Conservation (phyloP, 1,284 basidiomycete genomes). For the Singerocomus rubriflavus region DNA sequence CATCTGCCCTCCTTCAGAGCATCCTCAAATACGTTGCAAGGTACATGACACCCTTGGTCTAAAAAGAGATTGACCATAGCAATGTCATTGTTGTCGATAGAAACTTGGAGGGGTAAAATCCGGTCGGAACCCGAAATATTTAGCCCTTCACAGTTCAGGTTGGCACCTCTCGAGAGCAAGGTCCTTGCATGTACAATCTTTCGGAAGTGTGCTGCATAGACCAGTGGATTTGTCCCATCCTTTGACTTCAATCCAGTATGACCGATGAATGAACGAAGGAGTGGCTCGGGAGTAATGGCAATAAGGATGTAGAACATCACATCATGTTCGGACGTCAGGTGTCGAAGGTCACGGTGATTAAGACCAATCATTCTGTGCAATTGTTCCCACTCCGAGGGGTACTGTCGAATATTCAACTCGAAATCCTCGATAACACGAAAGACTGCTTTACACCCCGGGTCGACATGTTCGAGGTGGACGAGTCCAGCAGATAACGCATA, state of each 20-base stretch:
- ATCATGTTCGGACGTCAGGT: neutral
- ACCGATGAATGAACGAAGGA: neutral
- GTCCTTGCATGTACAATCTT: constrained; percentile 3
- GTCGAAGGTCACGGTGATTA: too few species aligned
- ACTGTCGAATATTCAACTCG: too few species aligned
- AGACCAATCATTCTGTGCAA: neutral
- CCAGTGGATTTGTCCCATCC: constrained; percentile 14
- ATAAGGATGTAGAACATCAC: constrained; percentile 8
- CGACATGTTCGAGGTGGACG: too few species aligned
- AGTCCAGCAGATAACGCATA: too few species aligned
- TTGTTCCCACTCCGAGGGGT: neutral
- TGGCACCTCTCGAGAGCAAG: constrained; percentile 2
- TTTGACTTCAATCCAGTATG: neutral
- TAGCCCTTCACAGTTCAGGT: neutral
- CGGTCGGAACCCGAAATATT: neutral
- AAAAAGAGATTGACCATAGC: constrained; percentile 1
- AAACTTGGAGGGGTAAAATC: neutral
- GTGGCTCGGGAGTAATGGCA: neutral
- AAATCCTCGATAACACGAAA: too few species aligned
- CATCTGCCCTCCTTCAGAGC: fast-evolving
- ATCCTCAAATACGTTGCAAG: neutral
- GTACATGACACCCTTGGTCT: neutral
- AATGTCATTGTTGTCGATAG: fast-evolving
- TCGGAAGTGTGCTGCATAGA: neutral
- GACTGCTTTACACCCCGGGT: too few species aligned